Percentiles rank a stretch among this genome's conserved stretches.
Conservation (phyloP, 2,329 filamentous ascomycete genomes). For the Orbilia javanica region DNA sequence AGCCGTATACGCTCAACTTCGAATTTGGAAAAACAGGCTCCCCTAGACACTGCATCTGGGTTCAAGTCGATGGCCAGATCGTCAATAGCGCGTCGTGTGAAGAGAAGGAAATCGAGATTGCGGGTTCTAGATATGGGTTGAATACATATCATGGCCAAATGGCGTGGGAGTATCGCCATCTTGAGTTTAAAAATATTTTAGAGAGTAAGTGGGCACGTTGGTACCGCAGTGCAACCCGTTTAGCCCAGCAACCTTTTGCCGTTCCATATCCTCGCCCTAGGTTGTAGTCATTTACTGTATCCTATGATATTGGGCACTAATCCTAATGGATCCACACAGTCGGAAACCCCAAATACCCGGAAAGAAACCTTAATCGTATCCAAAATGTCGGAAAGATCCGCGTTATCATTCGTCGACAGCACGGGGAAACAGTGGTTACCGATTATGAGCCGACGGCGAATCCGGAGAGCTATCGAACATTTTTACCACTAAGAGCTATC, state of each 20-base stretch:
- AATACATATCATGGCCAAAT: neutral
- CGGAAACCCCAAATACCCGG: neutral
- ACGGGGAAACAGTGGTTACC: neutral
- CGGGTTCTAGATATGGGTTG: neutral
- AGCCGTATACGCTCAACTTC: constrained; percentile 3
- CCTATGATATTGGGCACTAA: neutral
- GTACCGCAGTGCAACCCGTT: too few relatives aligned
- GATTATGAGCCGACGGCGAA: neutral
- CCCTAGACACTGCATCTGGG: neutral
- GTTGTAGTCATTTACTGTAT: neutral
- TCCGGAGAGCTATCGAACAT: neutral
- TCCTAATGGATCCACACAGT: neutral
- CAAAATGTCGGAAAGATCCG: constrained; percentile 29
- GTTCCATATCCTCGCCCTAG: too few relatives aligned
- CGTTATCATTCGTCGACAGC: constrained; percentile 1
- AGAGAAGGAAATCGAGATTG: neutral
- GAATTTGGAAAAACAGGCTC: neutral
- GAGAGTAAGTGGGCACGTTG: neutral
- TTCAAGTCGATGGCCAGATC: constrained; percentile 17
- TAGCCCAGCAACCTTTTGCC: too few relatives aligned
- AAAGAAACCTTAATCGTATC: neutral
- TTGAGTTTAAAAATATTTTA: neutral
- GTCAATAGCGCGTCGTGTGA: neutral
- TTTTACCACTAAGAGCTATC: neutral
- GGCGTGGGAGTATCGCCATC: constrained; percentile 8